A percentile compares a stretch with the other conserved stretches of the same genome.
Evolutionary conservation across 352 stramenopile genomes (phyloP).

Genomic region (Phytopythium vexans): DNA sequence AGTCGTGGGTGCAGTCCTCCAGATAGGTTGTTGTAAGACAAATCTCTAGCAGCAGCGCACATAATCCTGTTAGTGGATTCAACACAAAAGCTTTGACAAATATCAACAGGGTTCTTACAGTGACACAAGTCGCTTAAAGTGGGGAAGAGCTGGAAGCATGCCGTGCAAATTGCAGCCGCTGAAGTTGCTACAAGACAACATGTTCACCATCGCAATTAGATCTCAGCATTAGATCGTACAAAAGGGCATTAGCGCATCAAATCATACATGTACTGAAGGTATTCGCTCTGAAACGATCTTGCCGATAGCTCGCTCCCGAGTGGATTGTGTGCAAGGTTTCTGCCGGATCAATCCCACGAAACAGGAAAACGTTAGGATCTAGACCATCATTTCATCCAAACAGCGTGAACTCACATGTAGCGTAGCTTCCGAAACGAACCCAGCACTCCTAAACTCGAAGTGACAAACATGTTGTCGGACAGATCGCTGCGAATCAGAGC

Average conservation of each 20-base stretch:
- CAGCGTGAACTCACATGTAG: conserved; percentile 21
- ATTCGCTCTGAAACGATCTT: conserved; percentile 41
- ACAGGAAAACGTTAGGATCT: neutral
- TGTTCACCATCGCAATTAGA: conserved; percentile 1
- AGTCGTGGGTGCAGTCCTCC: conserved; percentile 35
- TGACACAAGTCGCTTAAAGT: conserved; percentile 30
- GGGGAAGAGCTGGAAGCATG: conserved; percentile 19
- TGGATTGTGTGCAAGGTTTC: conserved; percentile 47
- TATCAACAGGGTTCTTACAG: conserved; percentile 30
- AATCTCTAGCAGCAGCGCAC: conserved; percentile 26
- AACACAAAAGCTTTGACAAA: neutral
- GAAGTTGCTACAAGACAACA: conserved; percentile 29
- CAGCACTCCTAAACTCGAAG: conserved; percentile 28
- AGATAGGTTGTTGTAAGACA: conserved; percentile 51
- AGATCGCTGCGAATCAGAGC: conserved; percentile 23
- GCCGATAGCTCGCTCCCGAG: conserved; percentile 29
- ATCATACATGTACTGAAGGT: conserved; percentile 47
- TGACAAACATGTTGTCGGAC: conserved; percentile 31
- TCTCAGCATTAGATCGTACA: no score
- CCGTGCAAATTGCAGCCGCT: conserved; percentile 50
- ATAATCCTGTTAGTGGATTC: neutral
- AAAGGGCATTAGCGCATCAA: no score
- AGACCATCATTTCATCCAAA: neutral
- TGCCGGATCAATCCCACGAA: conserved; percentile 6
- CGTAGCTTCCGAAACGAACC: conserved; percentile 32